Conservation (phyloP, 2,329 filamentous ascomycete species). For the Penicillium sp. region DNA sequence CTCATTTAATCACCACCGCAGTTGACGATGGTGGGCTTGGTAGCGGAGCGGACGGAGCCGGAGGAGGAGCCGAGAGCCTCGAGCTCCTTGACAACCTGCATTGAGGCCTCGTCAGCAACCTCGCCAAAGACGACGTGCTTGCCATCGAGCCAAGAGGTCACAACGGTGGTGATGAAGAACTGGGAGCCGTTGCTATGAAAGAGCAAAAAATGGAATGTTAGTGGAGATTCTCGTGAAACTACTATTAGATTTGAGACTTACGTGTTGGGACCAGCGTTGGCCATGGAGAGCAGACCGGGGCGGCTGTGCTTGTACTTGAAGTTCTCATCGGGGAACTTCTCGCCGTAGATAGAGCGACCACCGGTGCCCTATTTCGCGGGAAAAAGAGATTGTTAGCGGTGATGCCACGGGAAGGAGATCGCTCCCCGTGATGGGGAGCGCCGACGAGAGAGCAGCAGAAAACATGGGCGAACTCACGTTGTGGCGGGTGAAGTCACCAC, state of each 20-base stretch:
- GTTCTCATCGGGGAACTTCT: slow-evolving; percentile 95
- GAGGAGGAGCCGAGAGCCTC: slow-evolving; percentile 59
- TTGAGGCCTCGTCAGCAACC: slow-evolving; percentile 58
- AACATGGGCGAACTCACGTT: slow-evolving; percentile 64
- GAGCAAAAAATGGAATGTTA: slow-evolving; percentile 3
- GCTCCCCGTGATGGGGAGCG: neutral
- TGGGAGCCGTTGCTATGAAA: slow-evolving; percentile 65
- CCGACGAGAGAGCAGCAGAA: neutral
- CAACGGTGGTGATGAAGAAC: slow-evolving; percentile 72
- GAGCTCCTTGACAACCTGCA: slow-evolving; percentile 59
- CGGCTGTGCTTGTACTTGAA: slow-evolving; percentile 72
- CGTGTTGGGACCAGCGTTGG: slow-evolving; percentile 94
- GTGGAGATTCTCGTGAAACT: neutral
- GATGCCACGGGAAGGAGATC: neutral
- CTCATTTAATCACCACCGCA: slow-evolving; percentile 53
- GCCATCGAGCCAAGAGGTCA: slow-evolving; percentile 67
- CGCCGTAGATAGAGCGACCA: slow-evolving; percentile 92
- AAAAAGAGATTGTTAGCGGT: slow-evolving; percentile 13
- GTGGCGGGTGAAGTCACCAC: slow-evolving; percentile 89
- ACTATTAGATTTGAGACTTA: slow-evolving; percentile 40
- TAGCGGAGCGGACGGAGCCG: slow-evolving; percentile 54
- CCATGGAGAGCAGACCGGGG: slow-evolving; percentile 87
- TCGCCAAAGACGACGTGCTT: slow-evolving; percentile 71
- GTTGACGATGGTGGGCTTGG: slow-evolving; percentile 57
- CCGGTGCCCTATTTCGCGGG: slow-evolving; percentile 69